Percentiles rank a stretch among this genome's conserved stretches.
These are phyloP conservation scores for Rosa lucieae DNA, from an alignment of 306 rosid species.

Conservation along the genomic window DNA sequence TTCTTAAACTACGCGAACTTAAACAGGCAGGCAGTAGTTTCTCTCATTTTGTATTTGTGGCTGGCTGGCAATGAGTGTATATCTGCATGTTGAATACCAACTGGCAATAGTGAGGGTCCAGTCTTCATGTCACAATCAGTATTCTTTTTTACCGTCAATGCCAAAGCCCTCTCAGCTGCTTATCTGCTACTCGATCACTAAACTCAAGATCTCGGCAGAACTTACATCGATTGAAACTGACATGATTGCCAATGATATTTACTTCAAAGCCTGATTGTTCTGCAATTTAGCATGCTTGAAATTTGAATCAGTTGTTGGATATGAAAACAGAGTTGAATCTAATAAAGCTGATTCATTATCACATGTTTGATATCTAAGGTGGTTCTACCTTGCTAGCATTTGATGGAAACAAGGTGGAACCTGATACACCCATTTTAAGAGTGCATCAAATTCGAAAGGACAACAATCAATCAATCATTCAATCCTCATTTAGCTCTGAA, in stretches of 20 bases:
- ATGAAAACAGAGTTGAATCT: neutral
- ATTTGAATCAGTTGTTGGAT: neutral
- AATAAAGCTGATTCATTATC: neutral
- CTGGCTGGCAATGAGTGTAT: neutral
- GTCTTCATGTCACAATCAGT: neutral
- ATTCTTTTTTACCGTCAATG: neutral
- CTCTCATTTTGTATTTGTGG: neutral
- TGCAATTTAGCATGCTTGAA: neutral
- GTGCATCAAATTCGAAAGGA: neutral
- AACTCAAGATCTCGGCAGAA: too few relatives aligned
- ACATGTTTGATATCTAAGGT: neutral
- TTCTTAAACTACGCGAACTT: neutral
- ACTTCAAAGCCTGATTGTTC: neutral
- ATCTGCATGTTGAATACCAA: neutral
- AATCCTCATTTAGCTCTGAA: neutral
- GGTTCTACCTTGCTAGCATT: neutral
- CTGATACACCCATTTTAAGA: neutral
- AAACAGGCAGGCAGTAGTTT: neutral
- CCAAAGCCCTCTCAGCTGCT: neutral
- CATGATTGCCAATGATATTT: neutral
- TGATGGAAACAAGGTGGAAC: neutral
- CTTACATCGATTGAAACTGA: neutral
- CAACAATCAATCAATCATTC: neutral
- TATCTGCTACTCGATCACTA: neutral
- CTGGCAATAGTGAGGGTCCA: neutral